Base-by-base conservation (phyloP, 805 yeast genomes). In the Candida parachauliodes region DNA sequence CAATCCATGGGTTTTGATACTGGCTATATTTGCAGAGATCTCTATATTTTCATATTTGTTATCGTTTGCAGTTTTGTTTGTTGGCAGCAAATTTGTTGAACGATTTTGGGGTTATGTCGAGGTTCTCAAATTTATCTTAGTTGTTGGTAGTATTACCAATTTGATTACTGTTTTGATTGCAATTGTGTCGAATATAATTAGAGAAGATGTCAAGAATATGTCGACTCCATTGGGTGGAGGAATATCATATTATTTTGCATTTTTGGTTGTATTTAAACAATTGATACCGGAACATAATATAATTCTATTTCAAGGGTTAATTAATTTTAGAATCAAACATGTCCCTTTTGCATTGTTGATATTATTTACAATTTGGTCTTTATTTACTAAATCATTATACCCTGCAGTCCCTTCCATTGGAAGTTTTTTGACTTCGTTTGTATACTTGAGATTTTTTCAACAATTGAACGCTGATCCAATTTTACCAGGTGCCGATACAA, bases 381-480 rank as follows among this genome's bases (percentile, higher is more conserved):
- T 55, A n/a, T 24, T 59, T 2, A 40, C 62, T 7, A 46, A 53
- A 28, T 55, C 71, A 7, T 50, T 68, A 17, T 67, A 72, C 43
- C 83, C 86, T 34, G 62, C 72, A 28, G 46, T 82, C 5, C 87
- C 87, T 10, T 63, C 80, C 6, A 60, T 60, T 15, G 61, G 64
- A 16, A 78, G 81, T 32, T 88, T 89, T 49, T 59, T 85, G 34
- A 64, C 77, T 2, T 68, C 89, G 12, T 89, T 91, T 86, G 54
- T 63, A 32, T 91, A 88, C 55, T 68, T 89, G 48, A 72, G 98
- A 47, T 89, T 87, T 58, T 80, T 64, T 64, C 93, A 88, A 51
- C 52, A 72, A 11, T 70, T 75, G 32, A 60, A 66, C n/a, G 56
- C 65, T 16, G 83, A 77, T 39, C 80, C 77, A 30, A 55, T 69